These are phyloP conservation scores for Colletotrichum sansevieriae DNA, from an alignment of 2,329 filamentous ascomycete species.

Conservation along the genomic window DNA sequence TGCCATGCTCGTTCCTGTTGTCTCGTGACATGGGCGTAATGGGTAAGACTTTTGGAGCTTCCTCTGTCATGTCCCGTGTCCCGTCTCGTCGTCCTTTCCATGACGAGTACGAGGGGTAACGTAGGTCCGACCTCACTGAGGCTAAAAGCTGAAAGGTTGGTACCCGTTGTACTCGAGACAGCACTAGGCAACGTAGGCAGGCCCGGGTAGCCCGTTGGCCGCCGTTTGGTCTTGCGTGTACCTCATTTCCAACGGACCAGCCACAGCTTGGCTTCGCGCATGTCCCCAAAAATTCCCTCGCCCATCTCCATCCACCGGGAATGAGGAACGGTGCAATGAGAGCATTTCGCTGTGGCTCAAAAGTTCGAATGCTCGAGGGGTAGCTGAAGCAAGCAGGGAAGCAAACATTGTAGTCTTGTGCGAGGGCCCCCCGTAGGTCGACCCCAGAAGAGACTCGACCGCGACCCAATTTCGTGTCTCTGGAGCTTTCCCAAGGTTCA, in stretches of 20 bases:
- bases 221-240: slow-evolving; percentile 39
- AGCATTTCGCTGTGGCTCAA: slow-evolving; percentile 8
- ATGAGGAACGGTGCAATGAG: slow-evolving; percentile 7
- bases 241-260: slow-evolving; percentile 42
- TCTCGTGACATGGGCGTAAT: slow-evolving; percentile 29
- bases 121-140: slow-evolving; percentile 29
- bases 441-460: slow-evolving; percentile 23
- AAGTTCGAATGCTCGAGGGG: background rate
- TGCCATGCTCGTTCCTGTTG: slow-evolving; percentile 2
- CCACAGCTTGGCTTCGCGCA: slow-evolving; percentile 40
- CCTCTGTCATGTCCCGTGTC: background rate
- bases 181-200: slow-evolving; percentile 32
- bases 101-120: slow-evolving; percentile 13
- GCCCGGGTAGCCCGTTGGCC: slow-evolving; percentile 41
- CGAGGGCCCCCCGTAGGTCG: slow-evolving; percentile 1
- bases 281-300: slow-evolving; percentile 2
- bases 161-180: slow-evolving; percentile 40
- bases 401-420: slow-evolving; percentile 11
- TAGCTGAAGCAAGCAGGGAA: slow-evolving; percentile 5
- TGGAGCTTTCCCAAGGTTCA: slow-evolving; percentile 33
- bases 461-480: slow-evolving; percentile 11
- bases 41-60: background rate
- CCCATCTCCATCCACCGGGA: slow-evolving; percentile 19
- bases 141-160: slow-evolving; percentile 40
- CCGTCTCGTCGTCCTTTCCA: background rate